Percentiles rank a stretch among this genome's conserved stretches.
Evolutionary conservation across 306 rosid genomes (phyloP).

Genomic region (Lathyrus tuberosus): DNA sequence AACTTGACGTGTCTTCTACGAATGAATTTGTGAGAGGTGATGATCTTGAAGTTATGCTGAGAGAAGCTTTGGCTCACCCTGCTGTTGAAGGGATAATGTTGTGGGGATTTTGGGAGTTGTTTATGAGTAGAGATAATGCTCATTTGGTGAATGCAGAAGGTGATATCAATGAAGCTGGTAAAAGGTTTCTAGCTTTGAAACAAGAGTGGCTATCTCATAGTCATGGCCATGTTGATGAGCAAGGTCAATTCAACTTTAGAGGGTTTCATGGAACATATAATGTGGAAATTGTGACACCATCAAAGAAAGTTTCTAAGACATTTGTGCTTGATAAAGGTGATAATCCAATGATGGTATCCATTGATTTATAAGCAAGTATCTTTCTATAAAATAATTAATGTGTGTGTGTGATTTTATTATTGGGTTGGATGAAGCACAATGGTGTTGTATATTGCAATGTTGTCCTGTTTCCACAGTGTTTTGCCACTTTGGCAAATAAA

Average conservation of each 20-base stretch:
- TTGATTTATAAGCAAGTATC: slow-evolving; percentile 47
- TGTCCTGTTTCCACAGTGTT: slow-evolving; percentile 22
- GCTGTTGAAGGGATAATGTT: slow-evolving; percentile 82
- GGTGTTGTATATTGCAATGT: slow-evolving; percentile 14
- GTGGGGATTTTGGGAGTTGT: slow-evolving; percentile 96
- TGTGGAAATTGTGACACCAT: slow-evolving; percentile 53
- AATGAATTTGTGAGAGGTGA: slow-evolving; percentile 81
- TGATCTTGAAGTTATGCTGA: slow-evolving; percentile 86
- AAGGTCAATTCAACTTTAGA: slow-evolving; percentile 64
- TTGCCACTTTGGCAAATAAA: slow-evolving; percentile 29
- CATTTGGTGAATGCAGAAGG: slow-evolving; percentile 93
- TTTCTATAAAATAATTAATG: neutral
- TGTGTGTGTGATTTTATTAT: neutral
- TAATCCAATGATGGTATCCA: slow-evolving; percentile 53
- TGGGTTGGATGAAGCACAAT: slow-evolving; percentile 14
- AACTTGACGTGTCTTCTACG: slow-evolving; percentile 79
- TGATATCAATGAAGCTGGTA: slow-evolving; percentile 82
- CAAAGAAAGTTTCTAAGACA: slow-evolving; percentile 64
- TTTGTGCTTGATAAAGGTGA: slow-evolving; percentile 80
- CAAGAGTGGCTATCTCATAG: slow-evolving; percentile 78
- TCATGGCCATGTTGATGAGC: slow-evolving; percentile 58
- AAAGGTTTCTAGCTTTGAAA: slow-evolving; percentile 64
- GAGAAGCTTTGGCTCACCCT: slow-evolving; percentile 83
- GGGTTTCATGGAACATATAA: slow-evolving; percentile 84
- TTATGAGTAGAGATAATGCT: slow-evolving; percentile 76